Base-by-base conservation (phyloP, 1,284 basidiomycete species). In the Tetrapyrgos nigripes region DNA sequence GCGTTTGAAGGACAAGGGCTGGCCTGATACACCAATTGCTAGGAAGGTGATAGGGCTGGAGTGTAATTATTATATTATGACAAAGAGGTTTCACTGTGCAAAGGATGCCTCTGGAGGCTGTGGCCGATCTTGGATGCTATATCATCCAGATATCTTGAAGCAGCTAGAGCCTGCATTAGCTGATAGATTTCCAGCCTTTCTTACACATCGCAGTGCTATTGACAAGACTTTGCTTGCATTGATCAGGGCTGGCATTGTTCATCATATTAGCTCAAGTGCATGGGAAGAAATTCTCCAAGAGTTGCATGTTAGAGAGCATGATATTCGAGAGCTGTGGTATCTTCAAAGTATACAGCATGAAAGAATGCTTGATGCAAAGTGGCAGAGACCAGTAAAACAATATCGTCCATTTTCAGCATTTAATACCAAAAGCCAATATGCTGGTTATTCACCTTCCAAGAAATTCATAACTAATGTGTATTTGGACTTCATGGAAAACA, bases 381-480 rank as follows among this genome's bases (percentile, higher is more conserved):
- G 24, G 37, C 24, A 13, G 3, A 23, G 17, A 60, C 19, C 14
- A 4, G 33, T 11, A 17, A 23, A 8, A 50, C 14, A 27, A 33
- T 44, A 44, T 37, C 35, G 29, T 24, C 40, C 57, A 48, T 64
- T 62, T 43, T 63, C 61, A 4, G 50, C 27, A 0, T 64, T 63
- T 46, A 4, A 26, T 43, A 57, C 62, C 29, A 55, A 58, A 28
- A 23, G 21, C 10, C 53, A 53, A 2, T 64, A 59, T 50, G 49
- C 46, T 27, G 63, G 61, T 21, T 63, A 57, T 37, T 53, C 21
- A n/a, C 61, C 63, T 1, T 62, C 61, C 1, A 24, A 54, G 1
- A 60, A 53, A 58, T 62, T 54, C 27, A 58, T 64, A 28, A 62
- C 45, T 17, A 23, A 31, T 10, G 44, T 61, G 1, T 64, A 64